These are phyloP conservation scores for Jamesozyma lodderae DNA, from an alignment of 805 yeast genomes.

Conservation along the genomic window DNA sequence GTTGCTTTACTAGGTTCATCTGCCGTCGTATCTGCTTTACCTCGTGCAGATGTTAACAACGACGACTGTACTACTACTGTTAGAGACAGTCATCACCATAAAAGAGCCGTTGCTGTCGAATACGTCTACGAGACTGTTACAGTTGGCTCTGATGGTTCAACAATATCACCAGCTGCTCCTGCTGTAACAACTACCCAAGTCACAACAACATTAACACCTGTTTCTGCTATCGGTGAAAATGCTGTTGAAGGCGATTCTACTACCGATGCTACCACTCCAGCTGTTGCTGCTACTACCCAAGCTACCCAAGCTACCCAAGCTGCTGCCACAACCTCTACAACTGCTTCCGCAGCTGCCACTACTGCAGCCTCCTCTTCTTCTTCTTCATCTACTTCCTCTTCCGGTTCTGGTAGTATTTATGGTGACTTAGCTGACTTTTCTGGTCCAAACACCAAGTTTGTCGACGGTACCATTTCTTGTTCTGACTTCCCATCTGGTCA, in stretches of 20 bases:
- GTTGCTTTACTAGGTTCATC: conserved; percentile 22
- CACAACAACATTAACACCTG: conserved; percentile 4
- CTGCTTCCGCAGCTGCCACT: conserved; percentile 21
- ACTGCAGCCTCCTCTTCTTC: conserved; percentile 20
- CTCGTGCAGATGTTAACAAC: conserved; percentile 32
- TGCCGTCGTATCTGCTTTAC: conserved; percentile 26
- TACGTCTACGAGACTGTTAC: conserved; percentile 47
- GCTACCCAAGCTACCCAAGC: conserved; percentile 11
- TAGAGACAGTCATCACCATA: conserved; percentile 37
- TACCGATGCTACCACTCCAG: conserved; percentile 17
- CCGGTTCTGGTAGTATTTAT: conserved; percentile 30
- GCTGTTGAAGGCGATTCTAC: conserved; percentile 17
- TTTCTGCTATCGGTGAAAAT: conserved; percentile 6
- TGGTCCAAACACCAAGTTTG: conserved; percentile 51
- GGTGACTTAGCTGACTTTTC: conserved; percentile 58
- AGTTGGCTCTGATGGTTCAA: conserved; percentile 63
- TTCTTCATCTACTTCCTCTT: conserved; percentile 28
- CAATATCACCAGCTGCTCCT: conserved; percentile 7
- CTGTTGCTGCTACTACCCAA: conserved; percentile 16
- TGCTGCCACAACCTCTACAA: conserved; percentile 19
- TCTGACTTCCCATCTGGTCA: conserved; percentile 62
- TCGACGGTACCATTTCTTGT: conserved; percentile 65
- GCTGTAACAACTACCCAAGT: conserved; percentile 5
- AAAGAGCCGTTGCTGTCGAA: conserved; percentile 44
- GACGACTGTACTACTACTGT: conserved; percentile 28